Evolutionary conservation across 2,329 filamentous ascomycete species (phyloP).

Genomic region (Penicillium corylophilum): DNA sequence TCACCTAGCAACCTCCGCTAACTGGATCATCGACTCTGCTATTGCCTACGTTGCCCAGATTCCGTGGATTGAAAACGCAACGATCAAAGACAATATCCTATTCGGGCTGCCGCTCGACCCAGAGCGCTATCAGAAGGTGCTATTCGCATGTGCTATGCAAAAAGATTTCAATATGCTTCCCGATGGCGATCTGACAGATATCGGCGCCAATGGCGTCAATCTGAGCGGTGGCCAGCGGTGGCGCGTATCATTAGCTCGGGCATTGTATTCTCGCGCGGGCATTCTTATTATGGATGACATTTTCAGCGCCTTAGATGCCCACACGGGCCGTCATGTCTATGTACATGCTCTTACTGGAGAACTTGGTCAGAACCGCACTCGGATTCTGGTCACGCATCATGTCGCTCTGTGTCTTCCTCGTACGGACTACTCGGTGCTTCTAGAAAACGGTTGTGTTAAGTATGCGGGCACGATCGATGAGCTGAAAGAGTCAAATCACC

Average conservation of each 20-base stretch:
- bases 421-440: not conserved
- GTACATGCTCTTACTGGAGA: constrained; percentile 70
- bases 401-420: constrained; percentile 58
- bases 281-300: constrained; percentile 76
- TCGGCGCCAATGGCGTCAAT: constrained; percentile 78
- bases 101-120: constrained; percentile 68
- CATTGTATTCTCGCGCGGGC: constrained; percentile 71
- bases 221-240: constrained; percentile 77
- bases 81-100: constrained; percentile 71
- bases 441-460: not conserved
- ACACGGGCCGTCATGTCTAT: constrained; percentile 73
- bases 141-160: constrained; percentile 67
- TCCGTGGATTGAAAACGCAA: constrained; percentile 78
- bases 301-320: constrained; percentile 73
- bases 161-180: constrained; percentile 71
- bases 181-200: constrained; percentile 72
- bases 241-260: constrained; percentile 72
- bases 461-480: not conserved
- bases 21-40: constrained; percentile 39
- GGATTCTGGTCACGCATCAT: constrained; percentile 76
- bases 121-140: constrained; percentile 64
- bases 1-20: constrained; percentile 45
- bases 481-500: not conserved
- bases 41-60: constrained; percentile 73
- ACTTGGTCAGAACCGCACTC: constrained; percentile 64